Evolutionary conservation across 1,139 yeast genomes (phyloP).

Genomic region (Yamadazyma sp.): DNA sequence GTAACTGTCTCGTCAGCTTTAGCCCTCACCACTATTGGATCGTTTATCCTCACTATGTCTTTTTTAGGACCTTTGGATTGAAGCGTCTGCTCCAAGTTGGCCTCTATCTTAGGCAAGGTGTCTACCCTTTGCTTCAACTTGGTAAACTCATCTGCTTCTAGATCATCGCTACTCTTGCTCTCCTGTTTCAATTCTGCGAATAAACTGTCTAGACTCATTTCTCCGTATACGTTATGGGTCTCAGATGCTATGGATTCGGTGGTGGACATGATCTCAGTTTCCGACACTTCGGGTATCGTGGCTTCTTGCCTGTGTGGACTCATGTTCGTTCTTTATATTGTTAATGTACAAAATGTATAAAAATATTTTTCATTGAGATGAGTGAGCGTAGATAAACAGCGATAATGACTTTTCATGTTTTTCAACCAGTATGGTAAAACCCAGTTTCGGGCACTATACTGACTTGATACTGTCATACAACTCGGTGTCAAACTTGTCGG

Average conservation of each 20-base stretch:
- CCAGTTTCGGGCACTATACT: neutral
- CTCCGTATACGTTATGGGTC: slow-evolving; percentile 5
- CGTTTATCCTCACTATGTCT: slow-evolving; percentile 42
- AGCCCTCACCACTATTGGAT: slow-evolving; percentile 42
- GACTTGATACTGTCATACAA: slow-evolving; percentile 16
- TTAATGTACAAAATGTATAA: slow-evolving; percentile 5
- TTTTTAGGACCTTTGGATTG: slow-evolving; percentile 15
- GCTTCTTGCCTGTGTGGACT: slow-evolving; percentile 8
- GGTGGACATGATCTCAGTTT: slow-evolving; percentile 15
- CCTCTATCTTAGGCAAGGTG: slow-evolving; percentile 38
- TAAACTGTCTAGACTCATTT: slow-evolving; percentile 28
- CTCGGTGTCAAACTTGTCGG: slow-evolving; percentile 34
- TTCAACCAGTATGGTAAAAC: too few species aligned
- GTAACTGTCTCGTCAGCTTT: slow-evolving; percentile 22
- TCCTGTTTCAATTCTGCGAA: slow-evolving; percentile 33
- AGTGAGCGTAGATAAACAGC: slow-evolving; percentile 4
- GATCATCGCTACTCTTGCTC: slow-evolving; percentile 9
- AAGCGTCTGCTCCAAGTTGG: slow-evolving; percentile 25
- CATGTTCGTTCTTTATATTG: slow-evolving; percentile 6
- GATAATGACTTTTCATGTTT: neutral
- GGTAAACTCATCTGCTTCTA: slow-evolving; percentile 25
- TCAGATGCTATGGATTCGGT: slow-evolving; percentile 15
- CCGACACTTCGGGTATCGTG: slow-evolving; percentile 16
- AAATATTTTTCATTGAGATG: slow-evolving; percentile 8
- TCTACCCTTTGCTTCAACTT: slow-evolving; percentile 30